Evolutionary conservation across 2,329 filamentous ascomycete genomes (phyloP).

Genomic region (Alternaria sp.): DNA sequence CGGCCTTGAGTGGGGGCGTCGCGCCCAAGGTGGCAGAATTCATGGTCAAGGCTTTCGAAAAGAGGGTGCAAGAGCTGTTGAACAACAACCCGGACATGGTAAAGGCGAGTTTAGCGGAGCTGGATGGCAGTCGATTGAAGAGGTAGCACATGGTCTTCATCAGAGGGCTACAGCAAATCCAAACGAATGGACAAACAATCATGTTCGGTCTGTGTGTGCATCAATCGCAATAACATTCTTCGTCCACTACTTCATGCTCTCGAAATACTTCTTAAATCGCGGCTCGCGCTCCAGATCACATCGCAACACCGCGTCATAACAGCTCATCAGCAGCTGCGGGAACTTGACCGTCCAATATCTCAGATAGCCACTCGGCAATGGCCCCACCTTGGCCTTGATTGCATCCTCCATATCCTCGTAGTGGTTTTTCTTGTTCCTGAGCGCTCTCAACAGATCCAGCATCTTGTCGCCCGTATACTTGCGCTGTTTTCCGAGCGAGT

Average conservation of each 20-base stretch:
- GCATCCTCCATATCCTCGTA: slow-evolving; percentile 94
- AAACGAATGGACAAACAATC: neutral
- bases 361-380: slow-evolving; percentile 81
- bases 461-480: slow-evolving; percentile 89
- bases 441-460: slow-evolving; percentile 84
- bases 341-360: slow-evolving; percentile 84
- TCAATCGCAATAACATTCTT: neutral
- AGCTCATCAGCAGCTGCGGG: slow-evolving; percentile 78
- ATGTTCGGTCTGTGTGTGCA: neutral
- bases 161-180: neutral
- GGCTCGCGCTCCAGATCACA: slow-evolving; percentile 18
- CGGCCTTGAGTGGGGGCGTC: slow-evolving; percentile 79
- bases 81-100: slow-evolving; percentile 32
- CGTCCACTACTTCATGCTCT: slow-evolving; percentile 11
- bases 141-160: neutral
- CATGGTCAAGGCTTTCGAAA: slow-evolving; percentile 95
- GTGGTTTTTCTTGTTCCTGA: slow-evolving; percentile 97
- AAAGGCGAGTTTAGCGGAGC: slow-evolving; percentile 33
- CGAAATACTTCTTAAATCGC: slow-evolving; percentile 18
- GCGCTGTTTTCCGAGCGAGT: slow-evolving; percentile 89
- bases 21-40: slow-evolving; percentile 83
- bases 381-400: slow-evolving; percentile 76
- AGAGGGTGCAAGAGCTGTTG: slow-evolving; percentile 70
- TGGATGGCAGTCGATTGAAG: slow-evolving; percentile 40
- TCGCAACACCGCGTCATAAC: slow-evolving; percentile 64